A percentile compares a stretch with the other conserved stretches of the same genome.
Conservation (phyloP, 495 filamentous ascomycete species). For the Pseudevernia furfuracea region DNA sequence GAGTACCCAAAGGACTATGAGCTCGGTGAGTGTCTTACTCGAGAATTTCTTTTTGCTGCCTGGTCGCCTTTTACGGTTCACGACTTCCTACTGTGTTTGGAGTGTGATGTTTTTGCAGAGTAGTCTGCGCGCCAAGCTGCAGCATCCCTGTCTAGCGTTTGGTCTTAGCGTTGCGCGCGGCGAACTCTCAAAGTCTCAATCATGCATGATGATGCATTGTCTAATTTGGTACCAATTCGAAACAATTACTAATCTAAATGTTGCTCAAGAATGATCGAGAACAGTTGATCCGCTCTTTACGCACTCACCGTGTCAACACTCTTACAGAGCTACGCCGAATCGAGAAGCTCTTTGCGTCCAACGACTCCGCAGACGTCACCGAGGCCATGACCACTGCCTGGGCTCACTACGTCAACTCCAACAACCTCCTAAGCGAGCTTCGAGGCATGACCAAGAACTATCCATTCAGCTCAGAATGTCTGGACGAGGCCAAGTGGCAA, state of each 20-base stretch:
- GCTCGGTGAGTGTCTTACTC: conserved; percentile 23
- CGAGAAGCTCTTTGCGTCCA: conserved; percentile 53
- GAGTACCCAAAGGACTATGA: conserved; percentile 22
- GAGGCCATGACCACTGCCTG: conserved; percentile 65
- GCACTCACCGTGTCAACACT: conserved; percentile 61
- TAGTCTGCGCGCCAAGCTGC: not conserved
- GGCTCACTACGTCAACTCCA: conserved; percentile 64
- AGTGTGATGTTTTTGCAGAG: not conserved
- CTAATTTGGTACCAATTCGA: conserved; percentile 2
- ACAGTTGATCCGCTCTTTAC: conserved; percentile 45
- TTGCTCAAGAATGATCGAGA: conserved; percentile 40
- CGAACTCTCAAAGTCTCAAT: not conserved
- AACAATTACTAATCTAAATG: conserved; percentile 18
- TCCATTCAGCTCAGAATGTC: conserved; percentile 60
- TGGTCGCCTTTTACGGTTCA: not conserved
- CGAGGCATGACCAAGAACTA: conserved; percentile 61
- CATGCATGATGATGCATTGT: conserved; percentile 1
- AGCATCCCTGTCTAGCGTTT: conserved; percentile 11
- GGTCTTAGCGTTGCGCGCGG: conserved; percentile 6
- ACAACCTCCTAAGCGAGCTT: conserved; percentile 67
- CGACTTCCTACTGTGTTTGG: not conserved
- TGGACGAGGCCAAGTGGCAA: conserved; percentile 58
- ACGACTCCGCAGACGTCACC: conserved; percentile 48
- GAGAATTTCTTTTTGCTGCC: conserved; percentile 12
- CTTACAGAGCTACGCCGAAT: conserved; percentile 67